A percentile compares a stretch with the other conserved stretches of the same genome.
Evolutionary conservation across 1,139 yeast genomes (phyloP).

Genomic region (Taphrina betulina): DNA sequence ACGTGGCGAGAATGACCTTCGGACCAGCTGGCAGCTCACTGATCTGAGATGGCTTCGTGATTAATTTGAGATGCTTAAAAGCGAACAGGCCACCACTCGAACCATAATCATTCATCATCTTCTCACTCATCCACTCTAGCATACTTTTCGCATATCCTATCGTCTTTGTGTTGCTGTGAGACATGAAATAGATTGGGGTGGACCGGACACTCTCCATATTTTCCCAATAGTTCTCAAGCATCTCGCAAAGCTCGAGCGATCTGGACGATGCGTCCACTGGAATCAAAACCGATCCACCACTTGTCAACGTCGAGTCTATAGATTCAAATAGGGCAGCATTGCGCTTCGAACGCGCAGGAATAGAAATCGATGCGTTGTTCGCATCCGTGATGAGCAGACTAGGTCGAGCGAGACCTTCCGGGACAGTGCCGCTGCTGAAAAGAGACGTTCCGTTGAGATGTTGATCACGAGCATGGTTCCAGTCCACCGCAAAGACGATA

Average conservation of each 20-base stretch:
- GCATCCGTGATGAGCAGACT: constrained; percentile 80
- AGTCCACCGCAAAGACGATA: constrained; percentile 80
- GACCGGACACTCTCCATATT: constrained; percentile 50
- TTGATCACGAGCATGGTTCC: constrained; percentile 92
- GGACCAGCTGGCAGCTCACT: constrained; percentile 60
- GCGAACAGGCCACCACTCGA: constrained; percentile 66
- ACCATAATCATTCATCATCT: constrained; percentile 80
- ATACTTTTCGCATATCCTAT: constrained; percentile 81
- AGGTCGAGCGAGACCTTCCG: constrained; percentile 70
- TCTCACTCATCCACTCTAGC: constrained; percentile 92
- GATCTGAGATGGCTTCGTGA: constrained; percentile 61
- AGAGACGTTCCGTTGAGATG: constrained; percentile 81
- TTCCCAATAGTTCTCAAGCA: constrained; percentile 61
- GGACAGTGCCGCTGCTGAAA: constrained; percentile 54
- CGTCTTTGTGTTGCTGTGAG: constrained; percentile 77
- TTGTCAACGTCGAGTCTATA: constrained; percentile 64
- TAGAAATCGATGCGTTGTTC: constrained; percentile 46
- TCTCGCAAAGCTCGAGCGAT: constrained; percentile 71
- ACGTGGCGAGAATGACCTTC: constrained; percentile 78
- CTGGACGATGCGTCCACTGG: constrained; percentile 87
- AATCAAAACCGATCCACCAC: constrained; percentile 71
- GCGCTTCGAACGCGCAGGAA: constrained; percentile 54
- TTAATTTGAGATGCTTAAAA: constrained; percentile 53
- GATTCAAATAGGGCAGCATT: constrained; percentile 58
- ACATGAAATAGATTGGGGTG: constrained; percentile 69